Conservation (phyloP, 768 basidiomycete genomes). For the Macrocybe gigantea region DNA sequence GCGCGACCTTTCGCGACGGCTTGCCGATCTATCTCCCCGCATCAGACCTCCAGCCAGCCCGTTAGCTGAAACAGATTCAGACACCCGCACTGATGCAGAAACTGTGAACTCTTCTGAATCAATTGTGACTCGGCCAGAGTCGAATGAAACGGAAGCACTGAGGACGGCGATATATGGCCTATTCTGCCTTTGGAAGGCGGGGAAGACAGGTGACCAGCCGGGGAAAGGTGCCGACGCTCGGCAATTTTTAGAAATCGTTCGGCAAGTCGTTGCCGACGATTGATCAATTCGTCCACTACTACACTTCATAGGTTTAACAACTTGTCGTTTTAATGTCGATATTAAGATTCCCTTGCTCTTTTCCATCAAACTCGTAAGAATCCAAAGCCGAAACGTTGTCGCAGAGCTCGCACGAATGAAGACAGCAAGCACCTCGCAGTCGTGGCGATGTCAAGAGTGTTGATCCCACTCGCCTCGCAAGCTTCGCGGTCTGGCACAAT, state of each 20-base stretch:
- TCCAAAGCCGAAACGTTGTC: too few relatives aligned
- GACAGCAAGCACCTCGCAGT: too few relatives aligned
- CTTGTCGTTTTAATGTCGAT: not conserved
- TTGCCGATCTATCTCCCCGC: conserved; percentile 27
- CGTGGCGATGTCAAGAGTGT: too few relatives aligned
- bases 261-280: conserved; percentile 19
- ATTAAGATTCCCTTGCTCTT: too few relatives aligned
- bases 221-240: too few relatives aligned
- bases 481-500: too few relatives aligned
- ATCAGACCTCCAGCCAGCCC: conserved; percentile 13
- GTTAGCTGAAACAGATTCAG: conserved; percentile 14
- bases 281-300: too few relatives aligned
- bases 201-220: conserved; percentile 10
- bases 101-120: conserved; percentile 5
- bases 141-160: conserved; percentile 27
- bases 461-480: too few relatives aligned
- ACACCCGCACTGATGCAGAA: conserved; percentile 5
- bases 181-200: conserved; percentile 53
- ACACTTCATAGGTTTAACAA: too few relatives aligned
- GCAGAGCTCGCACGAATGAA: too few relatives aligned
- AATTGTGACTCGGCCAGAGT: conserved; percentile 1
- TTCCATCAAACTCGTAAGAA: too few relatives aligned
- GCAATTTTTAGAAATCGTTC: conserved; percentile 32
- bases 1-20: conserved; percentile 30
- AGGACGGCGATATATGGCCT: conserved; percentile 49